These are phyloP conservation scores for Ophidiomyces ophidiicola DNA, from an alignment of 2,329 filamentous ascomycete species.

Conservation along the genomic window DNA sequence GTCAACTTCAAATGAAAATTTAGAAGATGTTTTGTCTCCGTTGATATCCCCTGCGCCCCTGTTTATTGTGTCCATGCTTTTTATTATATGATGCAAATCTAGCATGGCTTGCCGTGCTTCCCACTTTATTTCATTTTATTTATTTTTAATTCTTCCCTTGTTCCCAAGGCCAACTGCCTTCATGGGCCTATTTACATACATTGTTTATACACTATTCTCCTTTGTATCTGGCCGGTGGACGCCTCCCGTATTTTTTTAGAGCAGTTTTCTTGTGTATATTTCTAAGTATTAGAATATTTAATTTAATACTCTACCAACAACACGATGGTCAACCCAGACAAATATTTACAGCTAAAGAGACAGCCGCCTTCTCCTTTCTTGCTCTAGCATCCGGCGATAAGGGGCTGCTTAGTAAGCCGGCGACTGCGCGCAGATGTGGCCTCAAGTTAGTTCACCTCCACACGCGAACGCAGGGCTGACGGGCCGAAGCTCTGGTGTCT, in stretches of 20 bases:
- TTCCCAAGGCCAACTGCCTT: neutral
- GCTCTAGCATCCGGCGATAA: no score
- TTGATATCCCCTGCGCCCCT: conserved; percentile 16
- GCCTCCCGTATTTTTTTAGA: neutral
- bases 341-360: no score
- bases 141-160: conserved; percentile 1
- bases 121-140: neutral
- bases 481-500: no score
- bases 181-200: neutral
- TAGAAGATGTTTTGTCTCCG: conserved; percentile 17
- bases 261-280: no score
- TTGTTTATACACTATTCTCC: conserved; percentile 1
- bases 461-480: no score
- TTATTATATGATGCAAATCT: conserved; percentile 6
- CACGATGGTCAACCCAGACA: no score
- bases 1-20: conserved; percentile 4
- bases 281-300: neutral
- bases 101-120: conserved; percentile 1
- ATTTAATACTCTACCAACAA: neutral
- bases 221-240: neutral
- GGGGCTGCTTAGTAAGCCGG: no score
- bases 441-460: no score
- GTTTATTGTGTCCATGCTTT: conserved; percentile 7
- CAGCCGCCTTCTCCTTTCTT: no score
- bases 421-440: no score